Conservation (phyloP, 208 protist genomes). For the Trypanosoma avium region DNA sequence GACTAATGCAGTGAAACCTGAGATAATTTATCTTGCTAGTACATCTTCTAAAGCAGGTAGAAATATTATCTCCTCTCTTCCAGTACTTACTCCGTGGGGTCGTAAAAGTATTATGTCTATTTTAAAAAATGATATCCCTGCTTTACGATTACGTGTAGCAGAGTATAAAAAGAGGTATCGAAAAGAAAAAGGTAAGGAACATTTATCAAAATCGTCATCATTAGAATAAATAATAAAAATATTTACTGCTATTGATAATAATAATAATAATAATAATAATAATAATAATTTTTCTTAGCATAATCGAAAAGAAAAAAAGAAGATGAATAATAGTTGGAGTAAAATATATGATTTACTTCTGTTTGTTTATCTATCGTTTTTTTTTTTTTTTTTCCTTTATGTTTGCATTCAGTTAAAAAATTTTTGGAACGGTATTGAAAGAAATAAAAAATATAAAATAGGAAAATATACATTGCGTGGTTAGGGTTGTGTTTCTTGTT, state of each 20-base stretch:
- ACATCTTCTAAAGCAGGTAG: conserved; percentile 21
- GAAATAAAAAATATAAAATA: background rate
- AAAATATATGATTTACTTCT: too few species aligned
- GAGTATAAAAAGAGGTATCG: conserved; percentile 39
- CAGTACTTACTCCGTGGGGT: conserved; percentile 37
- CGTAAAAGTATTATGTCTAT: conserved; percentile 34
- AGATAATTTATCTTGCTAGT: conserved; percentile 35
- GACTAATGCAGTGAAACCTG: conserved; percentile 53
- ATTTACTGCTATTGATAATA: too few species aligned
- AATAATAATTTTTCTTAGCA: too few species aligned
- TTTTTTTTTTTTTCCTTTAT: conserved; percentile 1
- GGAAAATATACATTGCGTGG: background rate
- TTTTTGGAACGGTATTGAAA: background rate
- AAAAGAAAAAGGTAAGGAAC: background rate
- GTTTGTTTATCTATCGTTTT: background rate
- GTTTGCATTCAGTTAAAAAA: background rate
- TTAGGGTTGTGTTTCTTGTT: background rate
- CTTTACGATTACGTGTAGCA: conserved; percentile 38
- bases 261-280: too few species aligned
- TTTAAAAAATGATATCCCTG: conserved; percentile 42
- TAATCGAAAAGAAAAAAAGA: too few species aligned
- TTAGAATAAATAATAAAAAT: too few species aligned
- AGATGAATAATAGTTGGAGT: too few species aligned
- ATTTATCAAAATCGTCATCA: conserved; percentile 1
- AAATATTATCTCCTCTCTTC: conserved; percentile 34